Evolutionary conservation across 2,329 filamentous ascomycete genomes (phyloP).

Genomic region (Harringtonia lauricola): DNA sequence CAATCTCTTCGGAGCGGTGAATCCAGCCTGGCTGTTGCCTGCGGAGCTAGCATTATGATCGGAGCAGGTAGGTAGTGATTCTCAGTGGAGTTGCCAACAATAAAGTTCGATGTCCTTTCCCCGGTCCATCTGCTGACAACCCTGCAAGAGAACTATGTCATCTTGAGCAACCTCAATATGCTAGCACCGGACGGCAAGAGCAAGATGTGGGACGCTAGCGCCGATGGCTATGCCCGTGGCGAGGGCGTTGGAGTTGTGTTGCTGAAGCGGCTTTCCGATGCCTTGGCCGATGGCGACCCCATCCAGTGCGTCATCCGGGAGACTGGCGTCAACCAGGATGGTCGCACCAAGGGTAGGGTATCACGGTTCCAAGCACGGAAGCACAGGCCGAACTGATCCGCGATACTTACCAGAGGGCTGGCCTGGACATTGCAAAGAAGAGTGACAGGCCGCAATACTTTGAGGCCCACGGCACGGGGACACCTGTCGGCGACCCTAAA

Average conservation of each 20-base stretch:
- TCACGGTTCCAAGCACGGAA: constrained; percentile 39
- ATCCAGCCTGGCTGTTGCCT: constrained; percentile 29
- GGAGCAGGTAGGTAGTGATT: too few species aligned
- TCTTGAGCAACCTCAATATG: constrained; percentile 31
- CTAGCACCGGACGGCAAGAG: constrained; percentile 31
- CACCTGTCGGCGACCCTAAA: constrained; percentile 17
- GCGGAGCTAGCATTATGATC: constrained; percentile 30
- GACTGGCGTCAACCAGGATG: constrained; percentile 38
- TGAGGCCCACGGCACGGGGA: constrained; percentile 32
- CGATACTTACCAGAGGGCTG: constrained; percentile 30
- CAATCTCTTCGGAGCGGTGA: constrained; percentile 26
- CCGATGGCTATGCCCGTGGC: constrained; percentile 47
- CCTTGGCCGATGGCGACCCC: constrained; percentile 35
- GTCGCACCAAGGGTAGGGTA: constrained; percentile 34
- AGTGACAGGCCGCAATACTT: constrained; percentile 37
- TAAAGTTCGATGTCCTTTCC: too few species aligned
- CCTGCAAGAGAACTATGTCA: constrained; percentile 30
- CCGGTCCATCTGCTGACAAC: too few species aligned
- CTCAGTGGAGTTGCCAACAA: too few species aligned
- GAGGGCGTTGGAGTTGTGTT: constrained; percentile 41
- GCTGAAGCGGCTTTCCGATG: constrained; percentile 38
- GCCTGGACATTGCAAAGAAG: constrained; percentile 24
- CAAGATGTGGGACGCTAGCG: constrained; percentile 36
- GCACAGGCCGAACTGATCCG: constrained; percentile 34
- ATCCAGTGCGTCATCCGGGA: constrained; percentile 37